phyloP scores from a whole-genome alignment of 202 grass and related monocot genomes.

The Carex sylvatica region DNA sequence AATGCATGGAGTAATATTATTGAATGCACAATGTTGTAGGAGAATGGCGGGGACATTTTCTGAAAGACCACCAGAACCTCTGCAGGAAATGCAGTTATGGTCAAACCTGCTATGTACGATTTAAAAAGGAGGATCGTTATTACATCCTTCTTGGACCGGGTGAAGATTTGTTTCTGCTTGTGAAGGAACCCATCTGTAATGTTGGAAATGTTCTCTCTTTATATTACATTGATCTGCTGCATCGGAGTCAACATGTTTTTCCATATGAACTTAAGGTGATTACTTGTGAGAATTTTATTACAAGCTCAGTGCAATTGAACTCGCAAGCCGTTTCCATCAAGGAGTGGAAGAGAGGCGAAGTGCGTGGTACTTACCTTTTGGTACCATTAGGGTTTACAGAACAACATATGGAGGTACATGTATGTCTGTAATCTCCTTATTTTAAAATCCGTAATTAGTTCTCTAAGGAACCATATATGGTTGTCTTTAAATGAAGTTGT shows the following conservation, averaged over 20 bases:
- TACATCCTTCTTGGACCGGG: conserved; percentile 50
- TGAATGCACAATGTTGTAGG: conserved; percentile 10
- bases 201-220: conserved; percentile 35
- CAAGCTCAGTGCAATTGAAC: conserved; percentile 36
- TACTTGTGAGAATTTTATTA: no score
- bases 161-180: conserved; percentile 56
- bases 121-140: conserved; percentile 38
- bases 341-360: conserved; percentile 37
- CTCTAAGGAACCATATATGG: no score
- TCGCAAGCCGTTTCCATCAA: conserved; percentile 37
- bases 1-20: not conserved
- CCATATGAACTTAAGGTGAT: conserved; percentile 37
- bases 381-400: conserved; percentile 34
- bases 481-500: no score
- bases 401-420: conserved; percentile 8
- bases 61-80: conserved; percentile 28
- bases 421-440: not conserved
- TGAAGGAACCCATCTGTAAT: conserved; percentile 37
- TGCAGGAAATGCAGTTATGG: not conserved
- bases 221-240: conserved; percentile 31
- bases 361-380: conserved; percentile 50
- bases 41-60: conserved; percentile 55
- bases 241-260: conserved; percentile 33
- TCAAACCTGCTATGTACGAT: conserved; percentile 33
- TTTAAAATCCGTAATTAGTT: not conserved